Evolutionary conservation across 2,329 filamentous ascomycete species (phyloP), one percentile per base, ranked within the genome.

Genomic region (Fusarium sp.): DNA sequence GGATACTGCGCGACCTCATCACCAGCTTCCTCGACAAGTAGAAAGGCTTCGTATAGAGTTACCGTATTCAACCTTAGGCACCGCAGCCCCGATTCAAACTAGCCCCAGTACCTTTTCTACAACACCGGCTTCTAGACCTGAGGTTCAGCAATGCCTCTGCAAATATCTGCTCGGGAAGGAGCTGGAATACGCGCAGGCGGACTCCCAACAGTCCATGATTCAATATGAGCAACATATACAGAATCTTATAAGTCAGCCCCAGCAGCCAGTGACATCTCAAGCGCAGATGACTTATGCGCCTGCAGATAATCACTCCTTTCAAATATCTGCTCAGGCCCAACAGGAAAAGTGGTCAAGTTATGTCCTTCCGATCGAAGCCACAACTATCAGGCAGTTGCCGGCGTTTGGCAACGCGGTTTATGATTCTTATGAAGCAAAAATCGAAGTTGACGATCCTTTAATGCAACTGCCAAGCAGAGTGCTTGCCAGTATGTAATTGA

Each of bases 51-150:
- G 81, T 3, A 80, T 87, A n/a, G 86, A 88, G 54, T 85, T 89
- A 22, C 82, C 87, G 0, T 88, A 86, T 72, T 81, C 83, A 29
- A 76, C 83, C 9, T 80, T 86, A 20, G 83, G 82, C 46, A 83
- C 86, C 65, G 79, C 84, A 29, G 83, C 84, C 11, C 85, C 88
- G 25, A 81, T 89, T 39, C 85, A 89, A 70, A 90, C 85, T 78
- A 91, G 89, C 75, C 88, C 89, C 2, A 85, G 83, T 63, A 86
- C 84, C 75, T 90, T 89, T 79, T 90, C 89, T 9, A 85, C 88
- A 1, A 82, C 83, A 8, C 87, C 88, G 1, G 84, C 84, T 63
- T 84, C 86, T 50, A 88, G 87, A 71, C 85, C 88, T 2, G 81
- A 86, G 22, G 81, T 85, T 17, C 86, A 87, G 70, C 85, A 88